Evolutionary conservation across 2,329 filamentous ascomycete genomes (phyloP), one percentile per base, ranked within the genome.

Genomic region (Myriangium duriaei): DNA sequence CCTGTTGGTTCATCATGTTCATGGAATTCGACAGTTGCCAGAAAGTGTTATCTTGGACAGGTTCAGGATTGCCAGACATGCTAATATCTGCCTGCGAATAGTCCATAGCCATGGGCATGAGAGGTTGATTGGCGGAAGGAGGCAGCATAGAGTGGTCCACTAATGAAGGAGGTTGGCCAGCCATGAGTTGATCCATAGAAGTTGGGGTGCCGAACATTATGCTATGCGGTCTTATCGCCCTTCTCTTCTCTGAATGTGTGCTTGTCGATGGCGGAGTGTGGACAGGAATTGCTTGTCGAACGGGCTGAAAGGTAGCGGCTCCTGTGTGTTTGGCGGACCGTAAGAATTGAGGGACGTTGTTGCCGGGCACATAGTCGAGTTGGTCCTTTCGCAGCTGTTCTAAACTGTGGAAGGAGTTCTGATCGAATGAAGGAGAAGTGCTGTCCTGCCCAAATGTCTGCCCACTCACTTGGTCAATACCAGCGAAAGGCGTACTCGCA

Each of bases 261-360:
- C 72, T 65, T 16, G 72, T 76, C 2, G 73, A 72, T 34, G 73
- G 73, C 21, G 73, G 73, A 10, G 73, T 77, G 54, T 76, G 72
- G 62, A 76, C 74, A 11, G 68, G 64, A 65, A 45, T 73, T 68
- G 21, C 70, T 69, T 48, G 76, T 71, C 51, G 78, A 72, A 19
- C 74, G 69, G 42, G 74, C 71, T 40, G 79, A 57, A 39, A 67
- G 62, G 38, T 72, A 56, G 50, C 61, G 10, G 56, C 31, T 10
- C 39, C 34, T 14, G 28, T 34, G 21, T 33, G 30, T 14, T 30
- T 37, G 17, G 15, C 18, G 29, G 34, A 17, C 21, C 33, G 4
- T n/a, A n/a, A n/a, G n/a, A n/a, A n/a, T 38, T 24, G 29, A 9
- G 12, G 13, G 6, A 7, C 14, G 6, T 6, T 13, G 30, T 32